Conservation (phyloP, 768 basidiomycete species). For the Kockovaella imperatae region DNA sequence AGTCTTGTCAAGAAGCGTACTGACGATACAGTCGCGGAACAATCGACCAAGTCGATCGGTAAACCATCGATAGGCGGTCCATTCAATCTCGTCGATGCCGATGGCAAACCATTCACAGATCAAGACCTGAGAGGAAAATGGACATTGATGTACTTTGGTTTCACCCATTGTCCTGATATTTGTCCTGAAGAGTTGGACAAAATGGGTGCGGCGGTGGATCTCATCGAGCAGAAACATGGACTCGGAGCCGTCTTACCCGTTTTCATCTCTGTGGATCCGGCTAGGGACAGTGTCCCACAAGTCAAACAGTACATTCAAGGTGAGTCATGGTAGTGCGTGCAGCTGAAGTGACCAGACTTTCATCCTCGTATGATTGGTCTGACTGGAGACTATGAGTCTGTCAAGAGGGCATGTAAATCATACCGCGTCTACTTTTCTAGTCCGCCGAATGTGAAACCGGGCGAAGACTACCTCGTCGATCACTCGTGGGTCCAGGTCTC, state of each 20-base stretch:
- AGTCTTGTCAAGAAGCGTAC: conserved; percentile 25
- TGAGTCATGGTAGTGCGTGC: conserved; percentile 21
- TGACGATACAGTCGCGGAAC: conserved; percentile 58
- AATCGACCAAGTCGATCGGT: conserved; percentile 64
- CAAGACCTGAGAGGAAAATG: conserved; percentile 79
- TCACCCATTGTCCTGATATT: conserved; percentile 98
- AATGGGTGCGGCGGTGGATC: conserved; percentile 65
- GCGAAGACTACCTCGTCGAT: conserved; percentile 93
- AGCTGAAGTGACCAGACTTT: conserved; percentile 56
- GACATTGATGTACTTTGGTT: conserved; percentile 84
- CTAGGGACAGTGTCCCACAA: conserved; percentile 61
- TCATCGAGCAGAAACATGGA: conserved; percentile 13
- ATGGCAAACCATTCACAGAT: conserved; percentile 60
- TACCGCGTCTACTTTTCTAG: conserved; percentile 99
- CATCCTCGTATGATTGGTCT: conserved; percentile 84
- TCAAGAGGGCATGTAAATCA: conserved; percentile 82
- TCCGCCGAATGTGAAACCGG: conserved; percentile 61
- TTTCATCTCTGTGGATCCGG: conserved; percentile 95
- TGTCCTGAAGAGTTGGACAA: conserved; percentile 98
- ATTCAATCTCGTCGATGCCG: conserved; percentile 59
- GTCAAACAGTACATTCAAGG: conserved; percentile 49
- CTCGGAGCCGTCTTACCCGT: conserved; percentile 60
- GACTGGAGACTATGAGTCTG: conserved; percentile 72
- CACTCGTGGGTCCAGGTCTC: conserved; percentile 41
- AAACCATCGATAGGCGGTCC: conserved; percentile 86